Conservation (phyloP, 2,329 filamentous ascomycete species). For the Escovopsis sp. region DNA sequence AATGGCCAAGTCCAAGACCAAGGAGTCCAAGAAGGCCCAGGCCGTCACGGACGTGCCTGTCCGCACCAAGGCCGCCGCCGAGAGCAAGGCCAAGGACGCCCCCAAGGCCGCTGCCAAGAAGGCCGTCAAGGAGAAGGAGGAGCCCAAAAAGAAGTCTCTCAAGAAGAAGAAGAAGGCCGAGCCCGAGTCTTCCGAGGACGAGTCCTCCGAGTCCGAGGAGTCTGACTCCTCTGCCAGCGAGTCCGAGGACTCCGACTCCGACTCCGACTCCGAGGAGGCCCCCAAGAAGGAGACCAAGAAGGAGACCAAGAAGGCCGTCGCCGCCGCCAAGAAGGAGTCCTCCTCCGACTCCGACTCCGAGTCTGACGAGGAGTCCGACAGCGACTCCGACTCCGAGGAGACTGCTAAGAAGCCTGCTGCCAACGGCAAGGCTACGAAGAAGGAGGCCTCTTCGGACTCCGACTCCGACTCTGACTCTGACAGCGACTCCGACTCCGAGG, state of each 20-base stretch:
- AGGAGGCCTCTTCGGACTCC: constrained; percentile 16
- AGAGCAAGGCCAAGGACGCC: constrained; percentile 51
- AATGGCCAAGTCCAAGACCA: constrained; percentile 56
- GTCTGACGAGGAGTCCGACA: constrained; percentile 17
- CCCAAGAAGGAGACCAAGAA: too few species aligned
- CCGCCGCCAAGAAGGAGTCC: constrained; percentile 12
- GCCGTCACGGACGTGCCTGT: constrained; percentile 29
- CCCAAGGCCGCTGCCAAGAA: constrained; percentile 47
- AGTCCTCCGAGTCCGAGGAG: constrained; percentile 10
- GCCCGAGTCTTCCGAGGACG: constrained; percentile 18
- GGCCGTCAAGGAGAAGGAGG: constrained; percentile 27
- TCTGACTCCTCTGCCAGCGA: constrained; percentile 20
- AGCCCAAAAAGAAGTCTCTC: constrained; percentile 28
- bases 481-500: constrained; percentile 7
- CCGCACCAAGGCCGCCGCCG: constrained; percentile 54
- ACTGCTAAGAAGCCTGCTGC: constrained; percentile 22
- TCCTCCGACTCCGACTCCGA: constrained; percentile 9
- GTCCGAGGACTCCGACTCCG: constrained; percentile 13
- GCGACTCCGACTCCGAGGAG: constrained; percentile 23
- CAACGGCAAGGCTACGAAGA: constrained; percentile 17
- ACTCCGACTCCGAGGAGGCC: constrained; percentile 19
- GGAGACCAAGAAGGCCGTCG: too few species aligned
- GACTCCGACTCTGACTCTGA: constrained; percentile 21
- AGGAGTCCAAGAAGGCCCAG: constrained; percentile 37
- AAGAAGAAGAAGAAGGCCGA: constrained; percentile 26